phyloP scores from a whole-genome alignment of 2,329 filamentous ascomycete genomes.

The Elsinoe necatrix region DNA sequence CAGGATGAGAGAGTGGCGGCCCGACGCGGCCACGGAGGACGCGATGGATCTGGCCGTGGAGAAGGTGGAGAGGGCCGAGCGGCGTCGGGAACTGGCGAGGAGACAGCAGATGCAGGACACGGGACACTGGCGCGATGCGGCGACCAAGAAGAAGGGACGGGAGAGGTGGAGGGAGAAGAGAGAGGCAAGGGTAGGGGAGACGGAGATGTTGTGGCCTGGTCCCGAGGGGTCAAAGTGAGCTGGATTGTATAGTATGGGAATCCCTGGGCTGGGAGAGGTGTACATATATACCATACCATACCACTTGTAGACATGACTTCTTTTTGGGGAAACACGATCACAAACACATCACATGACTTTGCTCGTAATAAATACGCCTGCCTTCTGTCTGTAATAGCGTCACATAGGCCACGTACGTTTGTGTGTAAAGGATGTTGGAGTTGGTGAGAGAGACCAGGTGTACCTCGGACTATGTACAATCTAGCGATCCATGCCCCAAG shows the following conservation, averaged over 20 bases:
- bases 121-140: not conserved
- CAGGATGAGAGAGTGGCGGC: not conserved
- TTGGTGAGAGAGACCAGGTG: not conserved
- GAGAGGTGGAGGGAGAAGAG: not conserved
- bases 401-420: no score
- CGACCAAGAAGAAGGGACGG: not conserved
- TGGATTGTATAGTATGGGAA: not conserved
- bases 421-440: no score
- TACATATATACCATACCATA: constrained; percentile 28
- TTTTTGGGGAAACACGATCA: not conserved
- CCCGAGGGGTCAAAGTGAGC: not conserved
- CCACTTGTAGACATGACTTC: constrained; percentile 26
- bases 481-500: not conserved
- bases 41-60: not conserved
- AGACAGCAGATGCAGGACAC: not conserved
- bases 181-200: not conserved
- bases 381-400: no score
- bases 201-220: not conserved
- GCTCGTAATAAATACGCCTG: no score
- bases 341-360: no score
- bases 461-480: constrained; percentile 5
- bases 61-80: not conserved
- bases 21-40: not conserved
- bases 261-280: not conserved
- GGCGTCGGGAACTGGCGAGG: not conserved